These are phyloP conservation scores for Calonectria fujianensis DNA, from an alignment of 2,329 filamentous ascomycete species.

Conservation along the genomic window DNA sequence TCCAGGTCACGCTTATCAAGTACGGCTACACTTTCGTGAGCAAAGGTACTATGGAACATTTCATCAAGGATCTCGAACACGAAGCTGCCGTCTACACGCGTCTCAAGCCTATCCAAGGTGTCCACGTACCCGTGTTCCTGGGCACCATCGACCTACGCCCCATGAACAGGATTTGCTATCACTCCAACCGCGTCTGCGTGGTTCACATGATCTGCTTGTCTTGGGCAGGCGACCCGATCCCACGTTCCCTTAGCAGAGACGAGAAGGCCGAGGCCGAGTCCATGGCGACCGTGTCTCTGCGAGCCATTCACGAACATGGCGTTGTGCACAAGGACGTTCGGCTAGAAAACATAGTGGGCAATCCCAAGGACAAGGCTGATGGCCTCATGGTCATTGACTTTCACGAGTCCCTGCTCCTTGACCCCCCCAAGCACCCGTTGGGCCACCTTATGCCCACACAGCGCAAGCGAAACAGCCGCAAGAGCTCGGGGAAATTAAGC, in stretches of 20 bases:
- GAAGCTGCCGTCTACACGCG: neutral
- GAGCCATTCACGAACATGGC: neutral
- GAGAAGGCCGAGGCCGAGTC: no score
- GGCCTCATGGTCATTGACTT: neutral
- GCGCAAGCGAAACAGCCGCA: neutral
- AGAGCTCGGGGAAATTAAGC: no score
- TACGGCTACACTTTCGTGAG: neutral
- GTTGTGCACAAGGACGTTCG: neutral
- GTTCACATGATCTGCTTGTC: neutral
- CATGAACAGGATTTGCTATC: neutral
- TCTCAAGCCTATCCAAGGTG: neutral
- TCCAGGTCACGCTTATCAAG: neutral
- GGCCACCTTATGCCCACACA: neutral
- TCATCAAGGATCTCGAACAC: neutral
- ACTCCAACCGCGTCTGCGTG: neutral
- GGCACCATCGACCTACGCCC: neutral
- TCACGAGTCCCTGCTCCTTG: neutral
- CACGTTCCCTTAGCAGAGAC: accelerated
- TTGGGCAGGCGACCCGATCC: neutral
- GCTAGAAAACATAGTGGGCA: neutral
- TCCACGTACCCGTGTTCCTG: neutral
- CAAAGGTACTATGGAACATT: neutral
- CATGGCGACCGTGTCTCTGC: neutral
- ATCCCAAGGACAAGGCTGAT: neutral
- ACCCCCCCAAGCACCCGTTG: neutral